Evolutionary conservation across 176 grass and related monocot species (phyloP).

Genomic region (Dendrocalamus sinicus): DNA sequence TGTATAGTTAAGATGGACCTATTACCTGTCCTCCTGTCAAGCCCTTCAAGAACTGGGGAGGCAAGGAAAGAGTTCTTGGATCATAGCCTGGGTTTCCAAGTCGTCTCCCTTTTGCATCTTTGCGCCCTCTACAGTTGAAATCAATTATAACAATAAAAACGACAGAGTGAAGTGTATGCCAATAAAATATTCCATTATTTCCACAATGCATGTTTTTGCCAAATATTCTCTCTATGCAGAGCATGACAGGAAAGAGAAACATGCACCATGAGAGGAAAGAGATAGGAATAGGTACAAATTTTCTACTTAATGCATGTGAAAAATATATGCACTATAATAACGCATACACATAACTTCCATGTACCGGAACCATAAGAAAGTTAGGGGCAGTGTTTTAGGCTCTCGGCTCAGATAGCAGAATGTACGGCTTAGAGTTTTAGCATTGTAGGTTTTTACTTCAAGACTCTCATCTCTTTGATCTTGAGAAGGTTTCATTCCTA

Average conservation of each 20-base stretch:
- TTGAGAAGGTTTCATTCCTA: no score
- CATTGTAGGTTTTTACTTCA: no score
- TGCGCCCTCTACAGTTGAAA: slow-evolving; percentile 64
- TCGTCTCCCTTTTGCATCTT: slow-evolving; percentile 73
- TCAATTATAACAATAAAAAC: slow-evolving; percentile 23
- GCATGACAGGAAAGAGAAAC: background rate
- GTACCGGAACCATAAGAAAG: no score
- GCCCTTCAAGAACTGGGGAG: slow-evolving; percentile 75
- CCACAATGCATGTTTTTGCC: background rate
- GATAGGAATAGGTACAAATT: background rate
- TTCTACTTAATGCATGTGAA: background rate
- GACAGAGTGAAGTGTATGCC: slow-evolving; percentile 20
- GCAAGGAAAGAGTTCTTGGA: slow-evolving; percentile 78
- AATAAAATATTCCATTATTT: slow-evolving; percentile 4
- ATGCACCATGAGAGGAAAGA: background rate
- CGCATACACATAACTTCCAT: background rate
- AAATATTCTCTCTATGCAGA: background rate
- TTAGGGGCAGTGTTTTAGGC: no score
- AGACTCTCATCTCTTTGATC: no score
- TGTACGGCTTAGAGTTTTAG: no score
- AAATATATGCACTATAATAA: background rate
- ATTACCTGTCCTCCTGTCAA: slow-evolving; percentile 88
- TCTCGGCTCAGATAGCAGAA: no score
- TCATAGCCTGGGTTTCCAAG: slow-evolving; percentile 70
- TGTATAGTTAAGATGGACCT: slow-evolving; percentile 14